A percentile compares a stretch with the other conserved stretches of the same genome.
phyloP scores from a whole-genome alignment of 805 yeast species.

The Metschnikowia lachancei region DNA sequence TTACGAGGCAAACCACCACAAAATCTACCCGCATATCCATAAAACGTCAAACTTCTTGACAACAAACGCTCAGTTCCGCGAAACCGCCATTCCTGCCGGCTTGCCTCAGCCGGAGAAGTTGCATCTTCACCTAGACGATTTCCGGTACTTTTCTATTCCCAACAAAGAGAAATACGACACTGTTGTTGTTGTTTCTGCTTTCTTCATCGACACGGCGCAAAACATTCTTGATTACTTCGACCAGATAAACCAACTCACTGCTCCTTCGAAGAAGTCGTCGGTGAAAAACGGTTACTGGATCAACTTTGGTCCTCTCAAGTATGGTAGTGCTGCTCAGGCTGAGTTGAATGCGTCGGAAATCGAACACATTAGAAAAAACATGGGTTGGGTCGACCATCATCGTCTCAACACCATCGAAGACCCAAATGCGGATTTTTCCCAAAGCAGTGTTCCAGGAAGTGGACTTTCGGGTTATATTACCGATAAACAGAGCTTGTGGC shows the following conservation, averaged over 20 bases:
- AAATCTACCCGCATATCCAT: constrained; percentile 42
- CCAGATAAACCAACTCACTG: constrained; percentile 48
- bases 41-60: constrained; percentile 63
- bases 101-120: constrained; percentile 47
- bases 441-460: constrained; percentile 16
- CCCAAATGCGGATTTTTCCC: constrained; percentile 7
- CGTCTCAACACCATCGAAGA: constrained; percentile 15
- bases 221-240: constrained; percentile 74
- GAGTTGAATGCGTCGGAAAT: constrained; percentile 77
- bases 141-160: constrained; percentile 48
- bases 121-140: constrained; percentile 56
- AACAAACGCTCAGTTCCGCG: constrained; percentile 49
- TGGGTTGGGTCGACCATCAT: constrained; percentile 60
- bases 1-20: neutral
- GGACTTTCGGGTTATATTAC: constrained; percentile 61
- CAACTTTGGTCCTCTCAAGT: constrained; percentile 88
- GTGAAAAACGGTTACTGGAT: constrained; percentile 67
- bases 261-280: constrained; percentile 28
- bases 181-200: constrained; percentile 62
- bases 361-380: constrained; percentile 42
- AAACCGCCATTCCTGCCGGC: constrained; percentile 29
- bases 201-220: constrained; percentile 91
- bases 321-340: constrained; percentile 79
- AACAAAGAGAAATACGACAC: constrained; percentile 35
- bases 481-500: constrained; percentile 65